phyloP scores from a whole-genome alignment of 1,284 basidiomycete genomes.

The Cutaneotrichosporon sp. region DNA sequence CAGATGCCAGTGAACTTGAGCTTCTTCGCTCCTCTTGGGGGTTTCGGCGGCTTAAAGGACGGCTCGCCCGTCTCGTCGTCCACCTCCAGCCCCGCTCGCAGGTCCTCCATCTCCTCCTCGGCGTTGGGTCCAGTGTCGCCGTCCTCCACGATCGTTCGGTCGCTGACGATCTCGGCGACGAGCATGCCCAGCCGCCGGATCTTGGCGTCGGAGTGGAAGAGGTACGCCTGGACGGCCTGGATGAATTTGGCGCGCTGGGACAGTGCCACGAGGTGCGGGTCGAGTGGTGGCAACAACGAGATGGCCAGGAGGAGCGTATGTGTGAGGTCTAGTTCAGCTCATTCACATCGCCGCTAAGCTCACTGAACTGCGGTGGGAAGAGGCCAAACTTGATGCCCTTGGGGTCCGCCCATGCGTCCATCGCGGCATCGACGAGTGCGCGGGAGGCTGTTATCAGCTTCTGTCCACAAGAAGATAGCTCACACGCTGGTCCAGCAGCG shows the following conservation, averaged over 20 bases:
- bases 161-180: constrained; percentile 68
- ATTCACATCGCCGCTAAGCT: constrained; percentile 11
- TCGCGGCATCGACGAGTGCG: constrained; percentile 39
- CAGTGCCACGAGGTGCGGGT: constrained; percentile 51
- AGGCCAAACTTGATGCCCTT: constrained; percentile 52
- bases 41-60: constrained; percentile 7
- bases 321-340: constrained; percentile 62
- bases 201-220: constrained; percentile 72
- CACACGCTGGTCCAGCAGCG: constrained; percentile 20
- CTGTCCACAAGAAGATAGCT: constrained; percentile 1
- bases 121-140: constrained; percentile 3
- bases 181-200: constrained; percentile 93
- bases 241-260: constrained; percentile 66
- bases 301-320: constrained; percentile 66
- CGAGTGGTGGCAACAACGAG: constrained; percentile 62
- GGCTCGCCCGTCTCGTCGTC: constrained; percentile 33
- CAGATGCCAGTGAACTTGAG: constrained; percentile 66
- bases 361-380: constrained; percentile 46
- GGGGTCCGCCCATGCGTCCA: constrained; percentile 51
- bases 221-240: constrained; percentile 70
- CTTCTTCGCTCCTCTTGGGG: constrained; percentile 57
- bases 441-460: constrained; percentile 17
- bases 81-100: constrained; percentile 44
- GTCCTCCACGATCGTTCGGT: constrained; percentile 31
- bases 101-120: constrained; percentile 43